phyloP scores from a whole-genome alignment of 352 stramenopile species.

The Pythium grandisporangium region DNA sequence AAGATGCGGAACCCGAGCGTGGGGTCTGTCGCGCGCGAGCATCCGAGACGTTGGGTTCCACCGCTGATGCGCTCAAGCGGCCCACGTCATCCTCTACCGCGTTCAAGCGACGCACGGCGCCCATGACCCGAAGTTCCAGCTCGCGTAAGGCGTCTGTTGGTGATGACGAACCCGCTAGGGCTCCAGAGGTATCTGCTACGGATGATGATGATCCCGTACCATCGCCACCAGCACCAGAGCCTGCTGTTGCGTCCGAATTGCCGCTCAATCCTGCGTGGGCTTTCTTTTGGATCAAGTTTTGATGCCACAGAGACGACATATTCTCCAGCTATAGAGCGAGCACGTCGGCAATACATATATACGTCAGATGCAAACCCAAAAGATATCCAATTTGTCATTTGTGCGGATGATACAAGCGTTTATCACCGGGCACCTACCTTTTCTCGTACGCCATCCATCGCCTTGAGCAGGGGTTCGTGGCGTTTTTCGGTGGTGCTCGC shows the following conservation, averaged over 20 bases:
- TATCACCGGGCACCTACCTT: constrained; percentile 32
- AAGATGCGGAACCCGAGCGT: constrained; percentile 38
- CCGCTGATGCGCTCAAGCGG: constrained; percentile 19
- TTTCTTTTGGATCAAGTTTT: constrained; percentile 31
- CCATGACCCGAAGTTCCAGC: constrained; percentile 48
- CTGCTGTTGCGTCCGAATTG: neutral
- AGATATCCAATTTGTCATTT: neutral
- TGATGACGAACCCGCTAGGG: neutral
- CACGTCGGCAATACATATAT: too few relatives aligned
- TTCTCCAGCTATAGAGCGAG: constrained; percentile 39
- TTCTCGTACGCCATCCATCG: constrained; percentile 48
- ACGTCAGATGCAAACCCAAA: neutral
- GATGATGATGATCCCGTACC: too few relatives aligned
- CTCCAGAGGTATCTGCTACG: too few relatives aligned
- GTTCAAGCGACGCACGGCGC: constrained; percentile 36
- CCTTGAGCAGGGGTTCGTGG: constrained; percentile 69
- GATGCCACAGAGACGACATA: constrained; percentile 58
- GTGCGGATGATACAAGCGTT: too few relatives aligned
- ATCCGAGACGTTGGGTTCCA: constrained; percentile 20
- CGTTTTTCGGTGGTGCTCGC: constrained; percentile 66
- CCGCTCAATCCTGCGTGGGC: too few relatives aligned
- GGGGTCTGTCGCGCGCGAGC: constrained; percentile 39
- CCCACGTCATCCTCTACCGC: constrained; percentile 63
- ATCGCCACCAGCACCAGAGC: neutral
- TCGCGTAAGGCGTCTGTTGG: constrained; percentile 26